Base-by-base conservation (phyloP, 495 filamentous ascomycete genomes). In the Talaromyces ruber region DNA sequence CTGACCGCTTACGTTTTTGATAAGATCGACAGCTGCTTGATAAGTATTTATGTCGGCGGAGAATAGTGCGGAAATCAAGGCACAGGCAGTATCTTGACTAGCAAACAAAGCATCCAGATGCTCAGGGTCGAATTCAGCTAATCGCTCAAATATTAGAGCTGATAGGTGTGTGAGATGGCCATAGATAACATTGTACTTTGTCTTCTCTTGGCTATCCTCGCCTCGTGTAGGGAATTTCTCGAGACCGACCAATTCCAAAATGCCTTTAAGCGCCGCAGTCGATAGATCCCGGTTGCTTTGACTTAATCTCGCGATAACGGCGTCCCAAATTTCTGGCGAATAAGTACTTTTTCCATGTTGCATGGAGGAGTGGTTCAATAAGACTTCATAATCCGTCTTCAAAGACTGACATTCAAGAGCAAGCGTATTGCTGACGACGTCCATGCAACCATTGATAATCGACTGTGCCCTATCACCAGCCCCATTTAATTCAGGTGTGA, bases 1-100 rank as follows among this genome's bases (percentile, higher is more conserved):
- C 68, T 93, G 84, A 6, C 80, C 81, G 62, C 89, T 93, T 37
- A 91, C 79, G 47, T 83, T 84, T 68, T 95, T 96, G 64, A 95
- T 84, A 30, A 96, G 73, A 63, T 91, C 88, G 4, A 93, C 80
- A 4, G 88, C 83, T 24, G 88, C 87, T 67, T 90, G 85, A 59
- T 87, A 88, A 55, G 89, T 86, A 56, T 83, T 79, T 6, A 84
- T 71, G 60, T 93, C 86, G 64, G 82, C 87, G 62, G 78, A 91
- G 64, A 87, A 86, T 7, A 94, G 81, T 4, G 87, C 78, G 5
- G 86, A 81, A 16, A 92, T 80, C 55, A 93, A 75, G 30, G 87
- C 82, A 53, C 84, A 87, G 28, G 86, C 83, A 4, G 84, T 84
- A 58, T 82, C 79, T 39, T 81, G 77, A 56, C 81, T 81, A 37